Percentiles rank a stretch among this genome's conserved stretches.
Conservation (phyloP, 1,284 basidiomycete genomes). For the Tilletia setariae region DNA sequence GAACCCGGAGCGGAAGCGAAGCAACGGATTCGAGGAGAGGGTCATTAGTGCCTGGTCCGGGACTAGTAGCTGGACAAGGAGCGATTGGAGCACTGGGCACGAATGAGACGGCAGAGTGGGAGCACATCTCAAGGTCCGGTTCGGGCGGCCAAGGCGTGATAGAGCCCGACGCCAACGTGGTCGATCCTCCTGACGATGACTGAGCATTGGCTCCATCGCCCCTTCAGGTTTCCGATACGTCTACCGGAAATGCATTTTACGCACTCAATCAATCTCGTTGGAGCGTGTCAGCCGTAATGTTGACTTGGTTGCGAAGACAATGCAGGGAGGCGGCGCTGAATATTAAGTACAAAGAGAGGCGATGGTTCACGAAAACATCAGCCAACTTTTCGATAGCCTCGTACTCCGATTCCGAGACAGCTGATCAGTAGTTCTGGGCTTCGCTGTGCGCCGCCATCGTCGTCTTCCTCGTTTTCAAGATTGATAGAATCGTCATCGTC, state of each 20-base stretch:
- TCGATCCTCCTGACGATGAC: neutral
- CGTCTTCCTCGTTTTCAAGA: slow-evolving; percentile 16
- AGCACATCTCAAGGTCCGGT: neutral
- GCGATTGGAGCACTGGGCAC: neutral
- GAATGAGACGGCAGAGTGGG: slow-evolving; percentile 13
- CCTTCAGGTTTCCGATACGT: no score
- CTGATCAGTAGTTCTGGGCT: slow-evolving; percentile 31
- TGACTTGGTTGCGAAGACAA: no score
- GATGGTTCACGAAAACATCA: neutral
- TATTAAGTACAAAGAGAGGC: slow-evolving; percentile 1
- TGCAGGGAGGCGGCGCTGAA: neutral
- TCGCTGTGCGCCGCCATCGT: slow-evolving; percentile 17
- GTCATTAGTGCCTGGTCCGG: neutral
- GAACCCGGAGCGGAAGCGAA: slow-evolving; percentile 10
- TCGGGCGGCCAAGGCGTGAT: slow-evolving; percentile 2
- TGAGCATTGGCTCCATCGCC: neutral
- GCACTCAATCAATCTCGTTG: no score
- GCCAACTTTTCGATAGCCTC: slow-evolving; percentile 41
- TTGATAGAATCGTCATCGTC: neutral
- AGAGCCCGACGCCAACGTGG: slow-evolving; percentile 1
- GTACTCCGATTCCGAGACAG: slow-evolving; percentile 47
- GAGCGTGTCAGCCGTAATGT: no score
- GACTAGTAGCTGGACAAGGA: neutral
- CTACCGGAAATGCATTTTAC: no score
- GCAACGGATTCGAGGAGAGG: neutral